Percentiles rank a stretch among this genome's conserved stretches.
Conservation (phyloP, 495 filamentous ascomycete genomes). For the Penicillium chermesinum region DNA sequence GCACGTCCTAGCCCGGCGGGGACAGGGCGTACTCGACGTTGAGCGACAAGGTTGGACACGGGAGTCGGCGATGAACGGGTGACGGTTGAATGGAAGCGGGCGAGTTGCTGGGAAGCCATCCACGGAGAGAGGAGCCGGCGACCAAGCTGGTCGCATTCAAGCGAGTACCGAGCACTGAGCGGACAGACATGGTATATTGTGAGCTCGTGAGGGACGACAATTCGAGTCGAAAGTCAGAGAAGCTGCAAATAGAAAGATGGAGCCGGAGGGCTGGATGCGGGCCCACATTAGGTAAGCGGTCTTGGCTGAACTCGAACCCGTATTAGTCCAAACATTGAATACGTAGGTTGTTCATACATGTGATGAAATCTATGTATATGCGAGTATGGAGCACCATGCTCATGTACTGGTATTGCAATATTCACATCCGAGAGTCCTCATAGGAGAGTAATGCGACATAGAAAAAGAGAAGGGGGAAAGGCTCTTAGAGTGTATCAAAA, state of each 20-base stretch:
- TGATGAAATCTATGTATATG: too few species aligned
- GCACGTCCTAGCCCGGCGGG: conserved; percentile 26
- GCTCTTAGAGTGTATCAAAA: too few species aligned
- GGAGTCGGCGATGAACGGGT: conserved; percentile 9
- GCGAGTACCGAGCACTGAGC: conserved; percentile 25
- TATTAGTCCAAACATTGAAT: too few species aligned
- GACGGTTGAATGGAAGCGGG: conserved; percentile 16
- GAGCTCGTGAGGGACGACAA: conserved; percentile 16
- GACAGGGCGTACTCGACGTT: conserved; percentile 15
- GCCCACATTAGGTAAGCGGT: background rate
- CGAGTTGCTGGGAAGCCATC: conserved; percentile 15
- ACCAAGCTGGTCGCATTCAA: conserved; percentile 21
- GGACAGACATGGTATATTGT: conserved; percentile 26
- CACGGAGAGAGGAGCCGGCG: conserved; percentile 9
- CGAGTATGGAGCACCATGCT: too few species aligned
- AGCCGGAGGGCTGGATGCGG: background rate
- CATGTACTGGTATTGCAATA: too few species aligned
- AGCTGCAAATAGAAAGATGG: background rate
- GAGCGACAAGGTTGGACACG: conserved; percentile 14
- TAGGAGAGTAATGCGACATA: too few species aligned
- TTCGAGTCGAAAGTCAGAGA: conserved; percentile 5
- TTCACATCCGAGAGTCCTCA: too few species aligned
- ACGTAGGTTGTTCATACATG: too few species aligned
- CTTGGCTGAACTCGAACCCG: too few species aligned
- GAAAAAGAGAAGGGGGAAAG: too few species aligned